Base-by-base conservation (phyloP, 305 asterid genomes). In the Ilex paraguariensis region DNA sequence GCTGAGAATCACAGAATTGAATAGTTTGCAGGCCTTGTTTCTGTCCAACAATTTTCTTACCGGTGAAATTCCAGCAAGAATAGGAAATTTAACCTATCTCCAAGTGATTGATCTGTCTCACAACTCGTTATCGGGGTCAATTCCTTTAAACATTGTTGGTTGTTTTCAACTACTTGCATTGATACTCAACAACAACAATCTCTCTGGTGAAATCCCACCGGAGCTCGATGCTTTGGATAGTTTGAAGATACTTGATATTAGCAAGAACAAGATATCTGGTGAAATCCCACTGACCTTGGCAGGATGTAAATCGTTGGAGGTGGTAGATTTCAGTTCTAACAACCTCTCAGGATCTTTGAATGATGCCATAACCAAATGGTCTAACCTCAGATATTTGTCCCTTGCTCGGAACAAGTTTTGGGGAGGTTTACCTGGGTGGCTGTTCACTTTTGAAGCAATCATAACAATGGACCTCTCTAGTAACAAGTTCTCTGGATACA, bases 151-250 rank as follows among this genome's bases (percentile, higher is more conserved):
- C 54, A 77, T 85, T 17, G 94, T 85, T 12, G 96, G 95, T 56
- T 76, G 97, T 75, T 89, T 89, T 66, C 97, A 87, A 76, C 69
- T 89, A 28, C 81, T 85, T 60, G 86, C 82, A 15, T 44, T 92
- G 80, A 73, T 76, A 66, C 77, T 89, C 51, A 84, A 78, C 77
- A 71, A 75, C 72, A 88, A 88, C 76, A 81, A 85, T 67, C 85
- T 88, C 53, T 85, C 96, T 8, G 96, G 91, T 16, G 95, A 79
- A 71, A 82, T 88, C 51, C 95, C 77, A 32, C 96, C 91, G 0
- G 96, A 85, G 82, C 86, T 88, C 10, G 94, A 88, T n/a, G 96
- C 96, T 5, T 65, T 88, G 72, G 94, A 88, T 72, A 83, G 95
- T 76, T 70, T 88, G 71, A 83, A 77, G 75, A 72, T 85, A 57